phyloP scores from a whole-genome alignment of 2,329 filamentous ascomycete genomes.

The Arthrobotrys sinensis region DNA sequence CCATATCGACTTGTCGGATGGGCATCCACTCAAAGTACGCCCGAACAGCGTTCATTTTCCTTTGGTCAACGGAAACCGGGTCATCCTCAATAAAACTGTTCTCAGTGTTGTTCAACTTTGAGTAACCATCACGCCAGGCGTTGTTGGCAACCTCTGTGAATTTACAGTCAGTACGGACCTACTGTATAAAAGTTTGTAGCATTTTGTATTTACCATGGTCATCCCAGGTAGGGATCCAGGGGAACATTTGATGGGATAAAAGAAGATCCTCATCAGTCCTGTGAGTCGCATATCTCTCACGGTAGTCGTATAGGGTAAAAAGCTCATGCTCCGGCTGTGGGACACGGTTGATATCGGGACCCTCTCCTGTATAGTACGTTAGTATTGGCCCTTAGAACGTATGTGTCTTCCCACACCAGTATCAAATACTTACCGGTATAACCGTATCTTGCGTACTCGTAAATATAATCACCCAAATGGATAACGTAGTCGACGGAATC shows the following conservation, averaged over 20 bases:
- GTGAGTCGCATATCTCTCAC: constrained; percentile 74
- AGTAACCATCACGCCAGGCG: constrained; percentile 75
- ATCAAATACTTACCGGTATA: constrained; percentile 64
- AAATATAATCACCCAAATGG: constrained; percentile 73
- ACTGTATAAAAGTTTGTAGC: constrained; percentile 8
- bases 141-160: constrained; percentile 74
- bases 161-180: constrained; percentile 63
- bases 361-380: constrained; percentile 63
- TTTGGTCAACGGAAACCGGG: constrained; percentile 76
- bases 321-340: constrained; percentile 72
- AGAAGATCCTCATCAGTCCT: constrained; percentile 76
- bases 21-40: constrained; percentile 80
- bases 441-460: constrained; percentile 70
- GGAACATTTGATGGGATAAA: constrained; percentile 72
- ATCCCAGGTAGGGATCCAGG: constrained; percentile 78
- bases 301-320: constrained; percentile 72
- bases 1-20: constrained; percentile 68
- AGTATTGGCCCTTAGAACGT: neutral
- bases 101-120: constrained; percentile 77
- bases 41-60: constrained; percentile 81
- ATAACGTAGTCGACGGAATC: constrained; percentile 75
- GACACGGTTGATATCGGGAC: constrained; percentile 71
- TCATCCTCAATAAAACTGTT: constrained; percentile 75
- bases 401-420: too few species aligned
- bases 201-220: constrained; percentile 70